phyloP scores from a whole-genome alignment of 1,139 yeast species.

The Hyphopichia buzzinii region DNA sequence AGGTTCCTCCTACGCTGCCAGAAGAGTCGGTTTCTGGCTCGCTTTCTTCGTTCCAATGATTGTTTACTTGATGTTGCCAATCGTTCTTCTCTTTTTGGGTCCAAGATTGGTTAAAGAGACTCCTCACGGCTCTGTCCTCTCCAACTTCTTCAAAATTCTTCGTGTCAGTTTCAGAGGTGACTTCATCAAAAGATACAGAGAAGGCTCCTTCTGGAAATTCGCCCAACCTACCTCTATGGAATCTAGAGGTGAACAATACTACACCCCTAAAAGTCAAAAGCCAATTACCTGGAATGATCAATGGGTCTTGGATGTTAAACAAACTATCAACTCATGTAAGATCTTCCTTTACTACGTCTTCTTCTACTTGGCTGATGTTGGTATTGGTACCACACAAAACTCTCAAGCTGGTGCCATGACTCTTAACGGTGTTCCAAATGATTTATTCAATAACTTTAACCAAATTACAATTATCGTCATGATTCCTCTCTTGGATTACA shows the following conservation, averaged over 20 bases:
- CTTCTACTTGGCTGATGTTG: constrained; percentile 64
- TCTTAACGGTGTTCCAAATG: constrained; percentile 68
- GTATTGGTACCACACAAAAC: constrained; percentile 60
- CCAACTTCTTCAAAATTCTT: constrained; percentile 40
- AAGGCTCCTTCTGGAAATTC: constrained; percentile 50
- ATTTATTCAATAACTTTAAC: constrained; percentile 64
- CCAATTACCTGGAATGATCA: constrained; percentile 50
- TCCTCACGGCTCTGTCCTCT: constrained; percentile 50
- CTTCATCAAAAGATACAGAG: constrained; percentile 35
- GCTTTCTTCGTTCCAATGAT: constrained; percentile 63
- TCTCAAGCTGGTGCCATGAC: constrained; percentile 69
- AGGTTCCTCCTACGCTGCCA: constrained; percentile 73
- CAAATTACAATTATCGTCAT: constrained; percentile 63
- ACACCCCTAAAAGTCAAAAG: constrained; percentile 23
- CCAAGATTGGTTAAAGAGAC: constrained; percentile 36
- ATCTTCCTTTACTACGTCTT: constrained; percentile 63
- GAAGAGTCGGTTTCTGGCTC: constrained; percentile 72
- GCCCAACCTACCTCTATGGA: constrained; percentile 52
- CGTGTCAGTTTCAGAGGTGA: constrained; percentile 38
- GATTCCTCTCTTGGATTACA: constrained; percentile 61
- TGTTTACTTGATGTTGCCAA: constrained; percentile 48
- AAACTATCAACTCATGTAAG: constrained; percentile 58
- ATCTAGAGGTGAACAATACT: constrained; percentile 38
- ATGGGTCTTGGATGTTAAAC: constrained; percentile 60
- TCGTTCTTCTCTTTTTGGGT: constrained; percentile 38